Evolutionary conservation across 306 rosid genomes (phyloP), one percentile per base, ranked within the genome.

Genomic region (Senna tora): DNA sequence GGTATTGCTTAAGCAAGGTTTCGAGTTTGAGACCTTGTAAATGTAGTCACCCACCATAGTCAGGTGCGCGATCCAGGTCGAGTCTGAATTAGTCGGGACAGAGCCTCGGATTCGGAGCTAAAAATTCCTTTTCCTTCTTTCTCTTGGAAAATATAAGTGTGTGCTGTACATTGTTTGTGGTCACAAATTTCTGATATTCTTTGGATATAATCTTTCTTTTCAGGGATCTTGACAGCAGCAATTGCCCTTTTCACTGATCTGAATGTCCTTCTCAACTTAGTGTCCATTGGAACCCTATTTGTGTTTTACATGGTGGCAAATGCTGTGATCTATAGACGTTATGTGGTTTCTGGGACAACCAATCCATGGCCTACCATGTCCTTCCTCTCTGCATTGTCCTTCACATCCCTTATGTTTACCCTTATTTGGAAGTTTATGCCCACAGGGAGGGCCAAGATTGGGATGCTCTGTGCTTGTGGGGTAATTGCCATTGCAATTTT

Each of bases 271-370:
- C 91, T 93, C 62, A 78, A 86, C 79, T 86, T 91, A 3, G 96
- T 91, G 41, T 86, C 97, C 36, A 93, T 93, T 13, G 97, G 98
- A n/a, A 93, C 98, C 5, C 97, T 93, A 32, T 89, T 90, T 51
- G 98, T 93, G n/a, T 93, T 91, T 59, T 93, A 89, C 91, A 91
- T 93, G 98, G 98, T 93, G 69, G 94, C 96, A 41, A 93, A 89
- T 49, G 98, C 97, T 5, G 94, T 91, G 70, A 81, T 93, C 33
- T 93, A 84, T 52, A 80, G 97, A 66, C 96, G 98, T 1, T 93
- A 93, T 36, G 96, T 91, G 13, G 81, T 36, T 1, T 69, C 76
- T 19, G 96, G 96, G 71, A 86, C 84, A 38, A 93, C 92, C 0
- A 87, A 89, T 75, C 96, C 96, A 22, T 76, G 94, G 79, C 96